Evolutionary conservation across 305 asterid species (phyloP), one percentile per base, ranked within the genome.

Genomic region (Fraxinus greggii): DNA sequence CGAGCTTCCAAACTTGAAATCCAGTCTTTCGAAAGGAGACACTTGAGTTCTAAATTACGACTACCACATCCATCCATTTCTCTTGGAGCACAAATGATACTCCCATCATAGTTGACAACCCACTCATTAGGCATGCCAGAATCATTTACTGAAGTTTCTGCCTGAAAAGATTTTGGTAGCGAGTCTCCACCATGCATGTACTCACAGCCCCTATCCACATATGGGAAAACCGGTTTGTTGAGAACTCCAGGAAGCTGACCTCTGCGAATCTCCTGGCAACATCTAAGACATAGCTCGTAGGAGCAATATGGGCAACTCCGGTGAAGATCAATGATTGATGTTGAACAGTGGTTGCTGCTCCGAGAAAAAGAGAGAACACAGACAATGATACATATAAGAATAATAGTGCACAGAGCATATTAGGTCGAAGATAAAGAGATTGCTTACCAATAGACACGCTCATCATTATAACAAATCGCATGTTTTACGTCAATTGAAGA

Each of bases 261-360:
- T 70, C 74, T 82, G 36, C 92, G 90, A 59, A 95, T 89, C 89
- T 95, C 98, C 77, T 78, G 82, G 86, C 89, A 90, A 88, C 99
- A 95, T 19, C 87, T 84, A 80, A 95, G 88, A 85, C 99, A 95
- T 31, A 95, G 90, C 89, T 95, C 99, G 23, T 90, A 95, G 21
- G 90, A 87, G 90, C 99, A 95, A 31, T 78, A 85, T 63, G 94
- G 92, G 89, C 99, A 95, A 78, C 98, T 89, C 81, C 97, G 88
- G 80, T 95, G 99, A 86, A 95, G 97, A 91, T 95, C 99, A 35
- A 92, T 83, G 26, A 95, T 94, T 82, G 99, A 95, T 67, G 99
- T 95, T 80, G 97, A 90, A 85, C 99, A 95, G 78, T 89, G 88
- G 86, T 95, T 88, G 88, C 99, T 95, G 97, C 80, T 77, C 84